Percentiles rank a stretch among this genome's conserved stretches.
Conservation (phyloP, 768 basidiomycete species). For the Melanogaster broomeanus region DNA sequence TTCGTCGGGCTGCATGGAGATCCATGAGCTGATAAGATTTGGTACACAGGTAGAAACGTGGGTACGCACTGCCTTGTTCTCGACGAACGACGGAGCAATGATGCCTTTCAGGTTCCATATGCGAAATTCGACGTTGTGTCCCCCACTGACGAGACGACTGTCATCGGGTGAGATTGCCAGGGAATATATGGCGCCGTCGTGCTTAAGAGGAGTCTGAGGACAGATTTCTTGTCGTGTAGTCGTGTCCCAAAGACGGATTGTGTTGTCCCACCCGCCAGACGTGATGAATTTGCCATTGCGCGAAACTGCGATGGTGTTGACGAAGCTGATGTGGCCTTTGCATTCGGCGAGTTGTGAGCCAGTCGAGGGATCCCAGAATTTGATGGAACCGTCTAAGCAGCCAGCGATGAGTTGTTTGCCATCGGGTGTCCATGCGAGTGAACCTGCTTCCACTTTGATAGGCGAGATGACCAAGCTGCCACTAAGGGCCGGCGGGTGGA, state of each 20-base stretch:
- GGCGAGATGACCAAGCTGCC: not conserved
- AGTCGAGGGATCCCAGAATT: conserved; percentile 8
- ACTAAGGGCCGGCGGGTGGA: no score
- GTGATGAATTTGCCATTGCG: conserved; percentile 19
- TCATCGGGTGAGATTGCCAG: conserved; percentile 19
- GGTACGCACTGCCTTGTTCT: not conserved
- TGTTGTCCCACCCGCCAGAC: conserved; percentile 29
- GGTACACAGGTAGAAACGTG: no score
- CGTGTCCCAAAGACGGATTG: conserved; percentile 29
- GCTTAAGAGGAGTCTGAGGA: conserved; percentile 16
- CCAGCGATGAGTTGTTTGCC: conserved; percentile 17
- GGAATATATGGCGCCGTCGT: conserved; percentile 7
- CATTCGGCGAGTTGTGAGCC: conserved; percentile 2
- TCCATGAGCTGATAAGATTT: no score
- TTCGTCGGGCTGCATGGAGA: no score
- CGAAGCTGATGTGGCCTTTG: conserved; percentile 14
- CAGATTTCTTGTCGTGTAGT: conserved; percentile 16
- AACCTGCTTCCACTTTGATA: conserved; percentile 19
- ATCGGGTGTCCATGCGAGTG: conserved; percentile 21
- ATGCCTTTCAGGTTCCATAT: conserved; percentile 16
- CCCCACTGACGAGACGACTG: conserved; percentile 15
- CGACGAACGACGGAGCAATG: conserved; percentile 15
- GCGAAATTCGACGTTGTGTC: conserved; percentile 12
- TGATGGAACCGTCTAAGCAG: conserved; percentile 16
- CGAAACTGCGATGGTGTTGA: conserved; percentile 24